Evolutionary conservation across 192 early-diverging fungal species (phyloP).

Genomic region (Linnemannia exigua): DNA sequence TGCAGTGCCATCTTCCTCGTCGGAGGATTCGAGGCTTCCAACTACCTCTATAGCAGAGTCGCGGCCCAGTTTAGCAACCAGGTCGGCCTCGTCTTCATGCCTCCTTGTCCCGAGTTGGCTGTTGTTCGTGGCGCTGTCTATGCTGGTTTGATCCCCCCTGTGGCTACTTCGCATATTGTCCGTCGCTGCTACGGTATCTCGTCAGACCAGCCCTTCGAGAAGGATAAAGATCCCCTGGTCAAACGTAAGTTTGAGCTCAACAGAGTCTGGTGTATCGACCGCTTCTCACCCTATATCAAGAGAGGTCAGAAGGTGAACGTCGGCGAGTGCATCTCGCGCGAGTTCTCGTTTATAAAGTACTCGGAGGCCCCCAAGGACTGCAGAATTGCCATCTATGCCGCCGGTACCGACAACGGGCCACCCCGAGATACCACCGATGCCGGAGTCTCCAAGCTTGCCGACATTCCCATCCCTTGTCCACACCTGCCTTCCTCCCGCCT

Average conservation of each 20-base stretch:
- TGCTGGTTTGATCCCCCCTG: slow-evolving; percentile 36
- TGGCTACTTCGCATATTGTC: slow-evolving; percentile 41
- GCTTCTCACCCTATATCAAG: slow-evolving; percentile 46
- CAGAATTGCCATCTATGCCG: slow-evolving; percentile 47
- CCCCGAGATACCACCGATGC: slow-evolving; percentile 51
- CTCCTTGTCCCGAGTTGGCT: slow-evolving; percentile 57
- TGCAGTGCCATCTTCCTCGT: slow-evolving; percentile 63
- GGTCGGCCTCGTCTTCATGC: slow-evolving; percentile 45
- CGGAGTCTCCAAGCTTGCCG: slow-evolving; percentile 47
- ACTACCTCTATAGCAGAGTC: slow-evolving; percentile 50
- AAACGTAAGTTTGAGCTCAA: slow-evolving; percentile 42
- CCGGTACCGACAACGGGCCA: slow-evolving; percentile 31
- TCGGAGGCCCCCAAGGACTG: slow-evolving; percentile 45
- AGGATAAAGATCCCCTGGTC: slow-evolving; percentile 47
- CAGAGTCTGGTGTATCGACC: slow-evolving; percentile 51
- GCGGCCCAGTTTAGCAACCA: slow-evolving; percentile 29
- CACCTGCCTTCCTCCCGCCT: slow-evolving; percentile 24
- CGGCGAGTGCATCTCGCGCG: slow-evolving; percentile 32
- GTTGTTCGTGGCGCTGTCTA: slow-evolving; percentile 63
- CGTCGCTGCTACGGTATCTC: slow-evolving; percentile 56
- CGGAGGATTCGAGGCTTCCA: slow-evolving; percentile 63
- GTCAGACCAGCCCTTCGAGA: slow-evolving; percentile 53
- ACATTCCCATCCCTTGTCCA: slow-evolving; percentile 50
- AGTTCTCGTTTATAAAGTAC: slow-evolving; percentile 53
- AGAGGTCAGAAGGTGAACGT: slow-evolving; percentile 52